Base-by-base conservation (phyloP, 2,329 filamentous ascomycete species). In the Dendryphion nanum region DNA sequence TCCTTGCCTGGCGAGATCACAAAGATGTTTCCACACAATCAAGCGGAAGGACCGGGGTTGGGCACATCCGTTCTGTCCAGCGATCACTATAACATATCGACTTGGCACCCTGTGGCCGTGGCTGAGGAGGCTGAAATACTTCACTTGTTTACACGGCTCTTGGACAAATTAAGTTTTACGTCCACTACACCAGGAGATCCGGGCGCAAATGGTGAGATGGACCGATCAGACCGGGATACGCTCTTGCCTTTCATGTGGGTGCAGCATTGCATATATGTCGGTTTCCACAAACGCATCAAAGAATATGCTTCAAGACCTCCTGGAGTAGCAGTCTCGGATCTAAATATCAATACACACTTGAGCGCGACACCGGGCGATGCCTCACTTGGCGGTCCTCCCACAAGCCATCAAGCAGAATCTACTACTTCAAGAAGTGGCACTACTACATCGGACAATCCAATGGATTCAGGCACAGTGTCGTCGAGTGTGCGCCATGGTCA, bases 81-180 rank as follows among this genome's bases (percentile, higher is more conserved):
- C 17, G 26, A 21, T 19, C 18, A 14, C n/a, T 13, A 7, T 15
- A 33, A 18, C 26, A 35, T 16, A 8, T 18, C 6, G 14, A 5
- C 28, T 7, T 55, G 54, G 54, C 34, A 49, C 36, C 47, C 52
- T 4, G 23, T 50, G 8, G 18, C 34, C 3, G 46, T 55, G 7
- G 48, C 47, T 5, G 38, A 39, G 30, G 48, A 51, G 30, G 43
- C 43, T 6, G 38, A 40, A 8, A 30, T 55, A 6, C 30, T 39
- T 18, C n/a, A 36, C 6, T 31, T 51, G 1, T 55, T 54, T 34
- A 38, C 48, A 6, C 20, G 19, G 15, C 48, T 50, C 33, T 31
- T 49, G n/a, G 28, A 49, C 10, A 54, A 48, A 24, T n/a, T 57
- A 26, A 30, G 38, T 3, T 51, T 50, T 30, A 48, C 46, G 1